Base-by-base conservation (phyloP, 2,329 filamentous ascomycete species). In the Aspergillus luchuensis region DNA sequence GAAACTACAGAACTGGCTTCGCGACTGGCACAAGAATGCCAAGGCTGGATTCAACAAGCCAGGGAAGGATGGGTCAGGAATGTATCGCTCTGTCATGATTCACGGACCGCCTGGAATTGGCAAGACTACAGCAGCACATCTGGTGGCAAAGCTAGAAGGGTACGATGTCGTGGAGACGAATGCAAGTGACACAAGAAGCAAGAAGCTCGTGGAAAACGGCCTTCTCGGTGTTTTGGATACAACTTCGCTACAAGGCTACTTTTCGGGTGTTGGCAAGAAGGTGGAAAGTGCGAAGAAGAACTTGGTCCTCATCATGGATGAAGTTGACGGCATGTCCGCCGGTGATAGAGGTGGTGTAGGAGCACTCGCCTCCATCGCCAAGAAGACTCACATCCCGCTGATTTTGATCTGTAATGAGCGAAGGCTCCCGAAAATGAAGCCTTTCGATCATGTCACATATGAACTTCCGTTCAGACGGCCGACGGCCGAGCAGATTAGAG, bases 341-440 rank as follows among this genome's bases (percentile, higher is more conserved):
- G 95, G 95, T 72, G 95, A 99, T 74, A 89, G 95, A 63, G 95
- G 95, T 66, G 95, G 95, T 75, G 95, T 99, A 51, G 95, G 93
- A 54, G 95, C 95, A 30, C 83, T 99, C 59, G 94, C 95, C 59
- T 92, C 95, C 60, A 90, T 97, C 57, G 97, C 94, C 83, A 97
- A 91, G 80, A 97, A 96, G 82, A 95, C 93, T 0, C 88, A 95
- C 68, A 88, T 99, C 23, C 95, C 95, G 0, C 89, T 99, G 74
- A 98, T 99, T 67, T 84, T 99, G 57, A 98, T 99, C 68, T 99
- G 95, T 84, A 99, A 99, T 75, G 95, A 99, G 73, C 89, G 95
- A 67, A 88, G 85, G 66, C 80, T 93, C 63, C 95, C 90, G 30
- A 99, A 99, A 83, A 99, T 99, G 95, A 97, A 94, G 78, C 95